These are phyloP conservation scores for Lasiodiplodia theobromae DNA, from an alignment of 2,329 filamentous ascomycete genomes.

Conservation along the genomic window DNA sequence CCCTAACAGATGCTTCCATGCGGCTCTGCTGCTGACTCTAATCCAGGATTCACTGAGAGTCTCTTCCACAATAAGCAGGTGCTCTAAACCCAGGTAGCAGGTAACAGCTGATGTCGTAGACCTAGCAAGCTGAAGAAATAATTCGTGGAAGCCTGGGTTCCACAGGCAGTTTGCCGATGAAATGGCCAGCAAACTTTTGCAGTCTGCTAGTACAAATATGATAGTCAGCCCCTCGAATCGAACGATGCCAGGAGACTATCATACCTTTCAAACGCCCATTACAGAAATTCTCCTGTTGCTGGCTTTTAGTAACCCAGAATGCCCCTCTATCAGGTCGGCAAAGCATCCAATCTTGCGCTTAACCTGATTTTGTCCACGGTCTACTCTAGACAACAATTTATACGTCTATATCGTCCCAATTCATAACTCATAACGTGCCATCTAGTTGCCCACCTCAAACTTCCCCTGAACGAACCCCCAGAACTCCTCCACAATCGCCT, in stretches of 20 bases:
- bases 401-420: background rate
- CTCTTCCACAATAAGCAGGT: background rate
- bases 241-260: no score
- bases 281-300: no score
- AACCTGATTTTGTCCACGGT: background rate
- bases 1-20: background rate
- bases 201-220: no score
- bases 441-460: conserved; percentile 49
- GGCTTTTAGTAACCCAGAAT: background rate
- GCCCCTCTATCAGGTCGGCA: background rate
- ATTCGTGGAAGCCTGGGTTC: no score
- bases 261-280: no score
- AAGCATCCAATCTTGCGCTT: background rate
- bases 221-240: no score
- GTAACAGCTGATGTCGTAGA: background rate
- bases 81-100: background rate
- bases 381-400: background rate
- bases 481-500: conserved; percentile 56
- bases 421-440: background rate
- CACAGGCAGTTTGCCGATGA: no score
- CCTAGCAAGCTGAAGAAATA: no score
- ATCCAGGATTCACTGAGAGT: background rate
- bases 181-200: no score
- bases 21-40: background rate
- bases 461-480: conserved; percentile 55